Conservation (phyloP, 2,329 filamentous ascomycete species). For the Verticillium albo-atrum region DNA sequence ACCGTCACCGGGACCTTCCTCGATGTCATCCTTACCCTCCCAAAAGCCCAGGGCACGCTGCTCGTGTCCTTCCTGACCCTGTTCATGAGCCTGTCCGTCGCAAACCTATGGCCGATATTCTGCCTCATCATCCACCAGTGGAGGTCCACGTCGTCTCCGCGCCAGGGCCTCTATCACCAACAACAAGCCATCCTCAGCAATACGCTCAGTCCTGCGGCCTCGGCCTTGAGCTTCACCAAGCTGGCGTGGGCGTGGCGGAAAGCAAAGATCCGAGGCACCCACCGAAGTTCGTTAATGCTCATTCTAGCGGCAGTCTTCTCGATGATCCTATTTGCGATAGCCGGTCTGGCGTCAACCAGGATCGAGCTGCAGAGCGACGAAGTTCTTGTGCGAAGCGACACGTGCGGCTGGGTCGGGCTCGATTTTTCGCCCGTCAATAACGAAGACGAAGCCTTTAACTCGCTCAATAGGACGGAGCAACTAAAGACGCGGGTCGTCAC, state of each 20-base stretch:
- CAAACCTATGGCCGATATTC: not conserved
- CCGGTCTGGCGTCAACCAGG: too few species aligned
- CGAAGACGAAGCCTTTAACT: too few species aligned
- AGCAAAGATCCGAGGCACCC: too few species aligned
- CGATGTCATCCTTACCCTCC: not conserved
- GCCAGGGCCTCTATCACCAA: not conserved
- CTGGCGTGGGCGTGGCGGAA: not conserved
- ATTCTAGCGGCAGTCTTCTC: too few species aligned
- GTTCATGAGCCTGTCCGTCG: not conserved
- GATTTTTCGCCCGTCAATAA: too few species aligned
- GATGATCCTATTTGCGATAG: too few species aligned
- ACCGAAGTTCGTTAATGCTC: too few species aligned
- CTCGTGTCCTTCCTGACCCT: not conserved
- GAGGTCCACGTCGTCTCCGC: not conserved
- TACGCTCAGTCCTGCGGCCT: not conserved
- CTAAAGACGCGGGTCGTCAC: too few species aligned
- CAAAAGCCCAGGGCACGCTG: not conserved
- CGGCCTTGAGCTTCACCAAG: not conserved
- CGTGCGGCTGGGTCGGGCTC: not conserved
- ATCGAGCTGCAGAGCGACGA: not conserved
- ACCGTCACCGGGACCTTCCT: not conserved
- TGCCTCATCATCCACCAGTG: not conserved
- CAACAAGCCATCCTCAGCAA: slow-evolving; percentile 1
- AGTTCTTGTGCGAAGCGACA: not conserved
- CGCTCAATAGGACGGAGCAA: too few species aligned